Base-by-base conservation (phyloP, 805 yeast genomes). In the Jamesozyma gamospora region DNA sequence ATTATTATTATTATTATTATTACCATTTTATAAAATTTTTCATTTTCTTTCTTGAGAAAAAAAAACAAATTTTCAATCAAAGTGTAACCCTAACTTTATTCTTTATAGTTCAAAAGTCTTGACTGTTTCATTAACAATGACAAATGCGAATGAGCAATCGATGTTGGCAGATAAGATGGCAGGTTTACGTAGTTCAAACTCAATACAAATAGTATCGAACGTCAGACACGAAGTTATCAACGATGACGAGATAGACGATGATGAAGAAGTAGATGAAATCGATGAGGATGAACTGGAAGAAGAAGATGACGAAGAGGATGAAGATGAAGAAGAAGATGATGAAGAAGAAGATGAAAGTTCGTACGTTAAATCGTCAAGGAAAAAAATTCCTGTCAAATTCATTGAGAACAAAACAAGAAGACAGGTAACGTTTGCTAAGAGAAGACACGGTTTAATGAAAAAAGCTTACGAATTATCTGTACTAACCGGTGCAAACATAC, bases 371-470 rank as follows among this genome's bases (percentile, higher is more conserved):
- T 6, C 13, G 7, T 12, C 11, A 28, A 28, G 44, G 19, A 37
- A 43, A 25, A 46, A 43, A 32, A 31, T 41, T 4, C 53, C 51
- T 1, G 86, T 90, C 62, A 82, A 84, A 67, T 90, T 87, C 58
- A 90, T 90, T 52, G 94, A 86, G 65, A 96, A 90, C 64, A 88
- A 86, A 65, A 82, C 95, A 14, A 75, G 96, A 60, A 79, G 98
- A 54, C 97, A 90, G 64, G 90, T 90, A 50, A 90, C 97, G n/a
- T 90, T 90, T 56, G 83, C 95, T 41, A 90, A 90, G 67, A 81
- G 98, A 68, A 84, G 88, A 65, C 96, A 95, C 30, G 98, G 98
- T 47, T 87, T 90, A 56, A 90, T 90, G 96, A 90, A 90, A 67
- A 90, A 90, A 67, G 96, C 96, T 14, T 90, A 90, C 65, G 98